Evolutionary conservation across 805 yeast species (phyloP), one percentile per base, ranked within the genome.

Genomic region (Teunomyces barrocoloradensis): DNA sequence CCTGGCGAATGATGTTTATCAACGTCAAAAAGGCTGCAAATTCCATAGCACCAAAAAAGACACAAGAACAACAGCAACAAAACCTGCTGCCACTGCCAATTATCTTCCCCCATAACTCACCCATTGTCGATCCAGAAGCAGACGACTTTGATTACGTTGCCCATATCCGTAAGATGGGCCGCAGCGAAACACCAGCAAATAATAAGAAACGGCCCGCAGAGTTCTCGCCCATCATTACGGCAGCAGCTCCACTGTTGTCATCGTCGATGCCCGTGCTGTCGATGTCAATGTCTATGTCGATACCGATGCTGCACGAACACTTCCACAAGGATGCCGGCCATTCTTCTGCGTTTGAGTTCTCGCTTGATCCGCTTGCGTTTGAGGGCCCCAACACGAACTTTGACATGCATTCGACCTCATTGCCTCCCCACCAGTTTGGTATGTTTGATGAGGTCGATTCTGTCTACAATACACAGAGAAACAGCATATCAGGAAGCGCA

Each of bases 1-100:
- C 95, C 7, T 89, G 96, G 96, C 71, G 97, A 49, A 77, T 89
- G 81, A 85, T 89, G 91, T 80, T 76, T 38, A 70, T 85, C 54
- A 63, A 62, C 44, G 25, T 28, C 10, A 27, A 39, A 15, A 39
- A 29, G 21, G 20, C 18, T 49, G 53, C 46, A 48, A 44, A 42
- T 40, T 15, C 45, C 15, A 20, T 13, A 49, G 29, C 49, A 45
- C 61, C 32, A 52, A 51, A 40, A 42, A 48, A 18, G 17, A 17
- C n/a, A 3, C 43, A 20, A 41, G 15, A 21, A 35, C 17, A n/a
- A 9, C 37, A 7, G 5, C 20, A 34, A 5, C n/a, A 10, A 6
- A 13, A 35, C 3, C 23, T n/a, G 11, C 38, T 35, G 40, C 18
- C 29, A 12, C 34, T 32, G 34, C 17, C 29, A 6, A 7, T 32